Conservation (phyloP, 1,284 basidiomycete species). For the Pholiota adiposa region DNA sequence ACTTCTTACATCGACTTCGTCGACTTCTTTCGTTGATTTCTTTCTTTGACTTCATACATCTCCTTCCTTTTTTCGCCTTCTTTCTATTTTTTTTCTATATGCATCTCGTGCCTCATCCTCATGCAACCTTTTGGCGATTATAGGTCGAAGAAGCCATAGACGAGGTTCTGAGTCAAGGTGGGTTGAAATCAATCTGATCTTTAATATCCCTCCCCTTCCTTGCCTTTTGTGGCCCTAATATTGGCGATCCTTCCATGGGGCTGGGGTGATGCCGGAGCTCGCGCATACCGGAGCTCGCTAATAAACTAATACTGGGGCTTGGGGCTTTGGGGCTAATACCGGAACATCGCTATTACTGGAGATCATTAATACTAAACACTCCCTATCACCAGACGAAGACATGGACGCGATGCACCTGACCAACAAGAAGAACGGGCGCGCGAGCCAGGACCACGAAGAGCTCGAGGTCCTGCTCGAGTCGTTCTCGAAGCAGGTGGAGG, state of each 20-base stretch:
- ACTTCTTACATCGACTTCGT: too few relatives aligned
- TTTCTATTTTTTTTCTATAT: conserved; percentile 13
- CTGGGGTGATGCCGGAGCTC: too few relatives aligned
- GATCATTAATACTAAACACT: too few relatives aligned
- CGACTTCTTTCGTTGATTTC: too few relatives aligned
- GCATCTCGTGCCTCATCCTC: conserved; percentile 8
- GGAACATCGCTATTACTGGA: too few relatives aligned
- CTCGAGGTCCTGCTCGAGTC: conserved; percentile 92
- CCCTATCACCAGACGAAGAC: conserved; percentile 76
- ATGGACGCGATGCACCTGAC: conserved; percentile 91
- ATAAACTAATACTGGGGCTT: too few relatives aligned
- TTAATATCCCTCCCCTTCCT: background rate
- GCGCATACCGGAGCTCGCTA: too few relatives aligned
- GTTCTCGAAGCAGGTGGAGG: conserved; percentile 95
- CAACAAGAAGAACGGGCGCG: conserved; percentile 69
- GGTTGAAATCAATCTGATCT: conserved; percentile 13
- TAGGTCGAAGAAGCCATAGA: conserved; percentile 90
- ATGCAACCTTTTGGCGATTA: conserved; percentile 12
- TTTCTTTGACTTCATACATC: too few relatives aligned
- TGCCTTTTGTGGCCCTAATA: background rate
- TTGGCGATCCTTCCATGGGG: too few relatives aligned
- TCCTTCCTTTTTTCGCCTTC: too few relatives aligned
- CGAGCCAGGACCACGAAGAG: conserved; percentile 83
- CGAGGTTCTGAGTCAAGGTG: conserved; percentile 89
- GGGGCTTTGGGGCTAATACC: too few relatives aligned